Evolutionary conservation across 106 monocot species (phyloP), one percentile per base, ranked within the genome.

Genomic region (Dendrobium nobile): DNA sequence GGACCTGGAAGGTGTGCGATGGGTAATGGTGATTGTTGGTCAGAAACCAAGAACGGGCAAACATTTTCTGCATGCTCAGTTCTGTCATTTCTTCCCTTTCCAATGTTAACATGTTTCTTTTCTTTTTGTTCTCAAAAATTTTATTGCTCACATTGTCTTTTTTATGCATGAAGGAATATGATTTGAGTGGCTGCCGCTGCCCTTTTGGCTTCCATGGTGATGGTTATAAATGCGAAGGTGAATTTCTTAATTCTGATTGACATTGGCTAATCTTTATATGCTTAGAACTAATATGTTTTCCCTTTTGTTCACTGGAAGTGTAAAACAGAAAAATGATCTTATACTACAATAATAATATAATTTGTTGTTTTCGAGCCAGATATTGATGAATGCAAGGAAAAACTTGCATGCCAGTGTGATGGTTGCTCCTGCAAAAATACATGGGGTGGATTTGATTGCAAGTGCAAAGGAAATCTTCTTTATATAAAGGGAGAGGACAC

Each of bases 401-500:
- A 77, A 31, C 77, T 87, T 61, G 94, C 94, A 54, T 97, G 97
- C 80, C 85, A 88, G 33, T 97, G 97, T 54, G 88, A 94, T 40
- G 90, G 89, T 3, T 97, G 97, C 84, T 68, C 48, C 31, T 97
- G 97, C 86, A 90, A 89, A 77, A 94, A 97, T 73, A 97, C 82
- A n/a, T 97, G 94, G 94, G 97, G 97, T 54, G 84, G 90, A 79
- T 97, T 85, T 79, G 92, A 97, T 47, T 97, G 97, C 94, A 94
- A 85, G 77, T 97, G 97, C 80, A 89, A 81, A 61, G 91, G 90
- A 2, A 79, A 89, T 80, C 88, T 78, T 80, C 43, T 97, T 80
- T 97, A 97, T 84, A 84, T 97, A 43, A 81, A 75, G 45, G 89
- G 84, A 28, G 92, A 92, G 80, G 97, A 97, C 79, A 86, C 77